Percentiles rank a stretch among this genome's conserved stretches.
Conservation (phyloP, 306 rosid species). For the Elaeagnus macrophylla region DNA sequence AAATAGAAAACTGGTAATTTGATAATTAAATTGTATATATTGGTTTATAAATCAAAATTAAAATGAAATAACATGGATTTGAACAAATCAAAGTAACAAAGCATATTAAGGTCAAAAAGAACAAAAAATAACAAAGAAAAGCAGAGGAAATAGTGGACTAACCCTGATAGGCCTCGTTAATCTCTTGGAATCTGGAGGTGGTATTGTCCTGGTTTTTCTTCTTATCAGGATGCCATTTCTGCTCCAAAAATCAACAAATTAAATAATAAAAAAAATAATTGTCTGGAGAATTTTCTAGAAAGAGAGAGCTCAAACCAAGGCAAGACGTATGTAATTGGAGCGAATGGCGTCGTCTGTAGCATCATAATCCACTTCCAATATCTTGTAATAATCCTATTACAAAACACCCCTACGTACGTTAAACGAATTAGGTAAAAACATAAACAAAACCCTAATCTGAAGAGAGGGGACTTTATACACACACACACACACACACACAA, state of each 20-base stretch:
- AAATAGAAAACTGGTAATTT: no score
- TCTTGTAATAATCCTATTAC: slow-evolving; percentile 88
- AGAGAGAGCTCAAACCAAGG: slow-evolving; percentile 48
- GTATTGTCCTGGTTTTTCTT: slow-evolving; percentile 51
- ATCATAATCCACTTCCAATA: slow-evolving; percentile 83
- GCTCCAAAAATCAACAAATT: slow-evolving; percentile 11
- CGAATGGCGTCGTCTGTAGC: slow-evolving; percentile 77
- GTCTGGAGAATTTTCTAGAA: no score
- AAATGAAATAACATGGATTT: no score
- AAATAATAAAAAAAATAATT: not conserved
- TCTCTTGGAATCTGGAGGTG: slow-evolving; percentile 77
- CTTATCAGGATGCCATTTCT: slow-evolving; percentile 99
- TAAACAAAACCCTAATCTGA: not conserved
- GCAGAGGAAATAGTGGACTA: not conserved
- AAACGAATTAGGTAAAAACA: not conserved
- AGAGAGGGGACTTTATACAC: no score
- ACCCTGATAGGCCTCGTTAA: slow-evolving; percentile 93
- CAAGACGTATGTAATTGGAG: slow-evolving; percentile 80
- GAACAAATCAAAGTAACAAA: no score
- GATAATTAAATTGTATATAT: no score
- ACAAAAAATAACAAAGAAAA: no score
- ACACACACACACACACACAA: not conserved
- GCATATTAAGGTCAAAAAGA: no score
- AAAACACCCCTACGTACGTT: no score
- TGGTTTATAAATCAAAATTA: no score